Evolutionary conservation across 2,329 filamentous ascomycete species (phyloP), one percentile per base, ranked within the genome.

Genomic region (Chaetomiaceae sp.): DNA sequence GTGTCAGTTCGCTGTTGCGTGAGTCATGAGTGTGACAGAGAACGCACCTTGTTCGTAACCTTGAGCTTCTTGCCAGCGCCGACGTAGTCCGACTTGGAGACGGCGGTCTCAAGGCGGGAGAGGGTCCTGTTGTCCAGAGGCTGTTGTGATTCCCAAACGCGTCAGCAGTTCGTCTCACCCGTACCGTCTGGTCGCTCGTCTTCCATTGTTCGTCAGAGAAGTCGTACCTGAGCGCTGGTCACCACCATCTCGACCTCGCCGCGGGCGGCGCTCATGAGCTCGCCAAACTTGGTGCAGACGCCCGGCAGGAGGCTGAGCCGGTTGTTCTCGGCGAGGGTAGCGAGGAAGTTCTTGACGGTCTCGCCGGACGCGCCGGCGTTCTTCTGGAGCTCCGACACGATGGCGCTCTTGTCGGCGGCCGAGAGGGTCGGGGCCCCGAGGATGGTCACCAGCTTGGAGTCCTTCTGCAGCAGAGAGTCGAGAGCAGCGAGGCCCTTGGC

Each of bases 11-110:
- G 49, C 15, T 40, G 7, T 14, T 11, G n/a, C 29, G 7, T 11
- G 30, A 35, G n/a, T 6, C 33, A 22, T 15, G 17, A 2, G 24
- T 26, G 36, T 17, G 29, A 46, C 41, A 24, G 33, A 24, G 15
- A 55, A 68, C 70, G 48, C 71, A 88, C 86, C 78, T 88, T 85
- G 73, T 94, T 86, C 61, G 88, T 87, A 62, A 97, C 64, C 84
- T 95, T 97, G 71, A 97, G 82, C 79, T 95, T 97, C 84, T 96
- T 90, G 75, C 90, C 90, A 68, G 86, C 79, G 65, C 84, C 83
- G 60, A 90, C 81, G 74, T 89, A 94, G 66, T 83, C 71, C 54
- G 89, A 95, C 80, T 96, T 97, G 72, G 83, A 67, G 62, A 97
- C 83, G 60, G 90, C 89, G 58, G 74, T 72, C 78, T 98, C 90